Conservation (phyloP, 2,329 filamentous ascomycete genomes). For the Calonectria hongkongensis region DNA sequence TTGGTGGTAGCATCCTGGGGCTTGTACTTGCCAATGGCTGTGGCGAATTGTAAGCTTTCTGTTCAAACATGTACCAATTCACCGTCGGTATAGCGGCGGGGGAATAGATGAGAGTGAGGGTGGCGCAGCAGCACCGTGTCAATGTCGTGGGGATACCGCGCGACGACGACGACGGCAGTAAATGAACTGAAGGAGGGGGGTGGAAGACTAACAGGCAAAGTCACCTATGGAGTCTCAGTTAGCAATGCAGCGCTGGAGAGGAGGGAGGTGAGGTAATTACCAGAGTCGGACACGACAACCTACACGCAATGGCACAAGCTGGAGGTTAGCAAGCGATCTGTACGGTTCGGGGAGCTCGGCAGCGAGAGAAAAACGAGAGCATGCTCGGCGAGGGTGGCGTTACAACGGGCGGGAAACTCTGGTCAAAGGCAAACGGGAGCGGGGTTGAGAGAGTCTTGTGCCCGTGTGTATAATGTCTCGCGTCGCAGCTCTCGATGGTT, state of each 20-base stretch:
- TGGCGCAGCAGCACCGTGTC: conserved; percentile 12
- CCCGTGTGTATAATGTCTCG: conserved; percentile 33
- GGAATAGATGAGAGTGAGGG: conserved; percentile 16
- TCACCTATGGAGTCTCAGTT: conserved; percentile 73
- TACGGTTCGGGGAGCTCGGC: conserved; percentile 30
- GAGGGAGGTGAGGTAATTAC: conserved; percentile 71
- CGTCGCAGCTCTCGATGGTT: conserved; percentile 43
- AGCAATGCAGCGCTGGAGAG: conserved; percentile 52
- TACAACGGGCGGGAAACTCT: conserved; percentile 21
- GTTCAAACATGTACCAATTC: conserved; percentile 40
- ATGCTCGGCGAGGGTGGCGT: conserved; percentile 6
- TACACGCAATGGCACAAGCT: conserved; percentile 61
- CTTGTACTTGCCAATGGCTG: conserved; percentile 99
- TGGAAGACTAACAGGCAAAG: conserved; percentile 80
- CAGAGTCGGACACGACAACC: conserved; percentile 98
- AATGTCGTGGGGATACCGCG: conserved; percentile 32
- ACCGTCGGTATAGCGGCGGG: conserved; percentile 38
- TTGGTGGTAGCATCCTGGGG: conserved; percentile 99
- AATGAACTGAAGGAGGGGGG: conserved; percentile 20
- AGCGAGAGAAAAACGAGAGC: conserved; percentile 1
- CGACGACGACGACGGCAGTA: conserved; percentile 31
- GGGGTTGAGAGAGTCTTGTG: conserved; percentile 22
- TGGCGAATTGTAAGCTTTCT: conserved; percentile 54
- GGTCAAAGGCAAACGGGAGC: neutral
- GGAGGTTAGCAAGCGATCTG: conserved; percentile 49